Conservation (phyloP, 352 stramenopile species). For the Phytopythium chamaehyphon region DNA sequence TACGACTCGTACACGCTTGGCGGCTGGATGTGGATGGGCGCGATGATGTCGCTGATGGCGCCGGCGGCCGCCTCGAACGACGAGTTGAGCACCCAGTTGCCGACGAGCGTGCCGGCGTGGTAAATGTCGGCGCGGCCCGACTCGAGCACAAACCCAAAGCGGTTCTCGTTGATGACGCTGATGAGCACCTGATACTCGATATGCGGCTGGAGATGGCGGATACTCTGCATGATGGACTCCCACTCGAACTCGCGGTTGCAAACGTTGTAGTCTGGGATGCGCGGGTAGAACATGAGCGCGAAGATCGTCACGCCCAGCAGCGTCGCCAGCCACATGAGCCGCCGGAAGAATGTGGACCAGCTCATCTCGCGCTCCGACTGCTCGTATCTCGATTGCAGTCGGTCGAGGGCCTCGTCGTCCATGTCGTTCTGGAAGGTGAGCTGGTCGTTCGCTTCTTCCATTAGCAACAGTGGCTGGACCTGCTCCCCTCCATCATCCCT, state of each 20-base stretch:
- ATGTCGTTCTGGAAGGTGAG: slow-evolving; percentile 56
- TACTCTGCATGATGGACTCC: slow-evolving; percentile 80
- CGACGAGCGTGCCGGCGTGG: slow-evolving; percentile 67
- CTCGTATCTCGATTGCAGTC: slow-evolving; percentile 38
- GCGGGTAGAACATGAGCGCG: slow-evolving; percentile 85
- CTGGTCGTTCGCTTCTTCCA: slow-evolving; percentile 42
- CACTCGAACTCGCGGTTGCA: slow-evolving; percentile 89
- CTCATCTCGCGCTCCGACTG: slow-evolving; percentile 37
- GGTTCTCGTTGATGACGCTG: slow-evolving; percentile 88
- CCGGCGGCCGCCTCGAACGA: slow-evolving; percentile 63
- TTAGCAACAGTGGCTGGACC: slow-evolving; percentile 48
- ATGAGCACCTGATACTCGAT: slow-evolving; percentile 85
- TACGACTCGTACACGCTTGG: slow-evolving; percentile 39
- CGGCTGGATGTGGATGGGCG: slow-evolving; percentile 64
- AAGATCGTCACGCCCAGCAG: slow-evolving; percentile 63
- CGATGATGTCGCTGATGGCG: slow-evolving; percentile 76
- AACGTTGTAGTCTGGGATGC: slow-evolving; percentile 86
- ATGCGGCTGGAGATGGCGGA: slow-evolving; percentile 67
- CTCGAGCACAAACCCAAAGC: slow-evolving; percentile 80
- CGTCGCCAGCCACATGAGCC: slow-evolving; percentile 46
- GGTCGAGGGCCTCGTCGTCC: slow-evolving; percentile 47
- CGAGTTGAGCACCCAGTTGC: slow-evolving; percentile 66
- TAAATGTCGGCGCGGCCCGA: slow-evolving; percentile 77
- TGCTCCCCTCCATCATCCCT: slow-evolving; percentile 15
- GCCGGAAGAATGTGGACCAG: slow-evolving; percentile 45